These are phyloP conservation scores for Talaromyces liani DNA, from an alignment of 495 filamentous ascomycete genomes.

Conservation along the genomic window DNA sequence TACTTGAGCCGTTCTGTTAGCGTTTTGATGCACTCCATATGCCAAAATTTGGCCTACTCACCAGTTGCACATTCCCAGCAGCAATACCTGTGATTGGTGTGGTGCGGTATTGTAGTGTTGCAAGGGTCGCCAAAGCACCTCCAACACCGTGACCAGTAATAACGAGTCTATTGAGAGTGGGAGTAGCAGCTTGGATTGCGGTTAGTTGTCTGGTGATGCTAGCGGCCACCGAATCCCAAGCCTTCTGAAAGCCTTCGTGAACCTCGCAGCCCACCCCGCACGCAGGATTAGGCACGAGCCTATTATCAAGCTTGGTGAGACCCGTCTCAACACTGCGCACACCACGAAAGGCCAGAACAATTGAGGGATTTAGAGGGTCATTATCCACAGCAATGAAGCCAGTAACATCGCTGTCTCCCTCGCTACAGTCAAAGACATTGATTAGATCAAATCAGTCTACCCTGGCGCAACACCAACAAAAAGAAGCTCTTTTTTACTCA, in stretches of 20 bases:
- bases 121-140: conserved; percentile 56
- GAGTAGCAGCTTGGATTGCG: conserved; percentile 25
- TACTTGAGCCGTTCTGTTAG: conserved; percentile 33
- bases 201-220: conserved; percentile 29
- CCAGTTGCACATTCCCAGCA: background rate
- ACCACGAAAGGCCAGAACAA: conserved; percentile 67
- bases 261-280: conserved; percentile 35
- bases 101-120: conserved; percentile 49
- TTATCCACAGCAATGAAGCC: conserved; percentile 65
- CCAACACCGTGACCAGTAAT: conserved; percentile 65
- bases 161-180: conserved; percentile 41
- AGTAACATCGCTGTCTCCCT: conserved; percentile 48
- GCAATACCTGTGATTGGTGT: conserved; percentile 21
- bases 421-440: conserved; percentile 9
- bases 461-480: background rate
- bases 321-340: conserved; percentile 55
- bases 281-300: background rate
- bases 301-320: conserved; percentile 54
- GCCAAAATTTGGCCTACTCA: background rate
- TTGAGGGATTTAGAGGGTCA: conserved; percentile 11
- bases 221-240: conserved; percentile 43
- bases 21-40: background rate
- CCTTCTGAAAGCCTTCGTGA: conserved; percentile 47
- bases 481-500: conserved; percentile 24
- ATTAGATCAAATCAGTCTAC: conserved; percentile 29